Percentiles rank a stretch among this genome's conserved stretches.
Evolutionary conservation across 257 asterid genomes (phyloP).

Genomic region (Salvia splendens): DNA sequence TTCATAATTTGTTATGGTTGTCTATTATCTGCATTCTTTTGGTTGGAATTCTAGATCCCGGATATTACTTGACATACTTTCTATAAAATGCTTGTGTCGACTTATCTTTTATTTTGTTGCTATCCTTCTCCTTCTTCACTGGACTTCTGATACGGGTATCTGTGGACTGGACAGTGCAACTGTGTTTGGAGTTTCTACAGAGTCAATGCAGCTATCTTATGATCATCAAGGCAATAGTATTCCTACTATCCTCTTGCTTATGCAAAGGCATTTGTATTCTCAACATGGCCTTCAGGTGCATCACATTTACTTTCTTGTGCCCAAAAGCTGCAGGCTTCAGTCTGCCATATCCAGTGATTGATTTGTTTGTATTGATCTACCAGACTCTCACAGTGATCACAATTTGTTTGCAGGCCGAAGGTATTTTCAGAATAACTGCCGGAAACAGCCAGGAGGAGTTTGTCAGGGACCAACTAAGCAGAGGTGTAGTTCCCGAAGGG

Average conservation of each 20-base stretch:
- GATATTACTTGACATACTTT: not conserved
- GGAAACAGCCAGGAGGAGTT: conserved; percentile 84
- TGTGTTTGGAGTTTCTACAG: conserved; percentile 97
- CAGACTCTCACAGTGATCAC: conserved; percentile 1
- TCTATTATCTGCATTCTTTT: not conserved
- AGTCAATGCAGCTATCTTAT: conserved; percentile 94
- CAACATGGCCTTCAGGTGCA: conserved; percentile 83
- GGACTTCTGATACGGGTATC: conserved; percentile 32
- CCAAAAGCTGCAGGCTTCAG: not conserved
- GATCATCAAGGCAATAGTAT: conserved; percentile 86
- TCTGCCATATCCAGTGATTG: not conserved
- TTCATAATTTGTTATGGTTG: not conserved
- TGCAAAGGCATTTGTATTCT: conserved; percentile 74
- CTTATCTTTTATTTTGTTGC: conserved; percentile 21
- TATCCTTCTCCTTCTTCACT: conserved; percentile 30
- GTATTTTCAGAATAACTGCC: conserved; percentile 85
- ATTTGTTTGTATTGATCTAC: not conserved
- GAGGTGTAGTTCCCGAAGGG: conserved; percentile 76
- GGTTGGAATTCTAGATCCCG: not conserved
- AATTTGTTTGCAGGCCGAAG: conserved; percentile 67
- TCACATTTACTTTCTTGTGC: not conserved
- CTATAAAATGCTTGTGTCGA: not conserved
- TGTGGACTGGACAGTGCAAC: conserved; percentile 61
- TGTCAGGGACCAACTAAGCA: conserved; percentile 76
- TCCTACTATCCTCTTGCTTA: conserved; percentile 81